Evolutionary conservation across 1,284 basidiomycete genomes (phyloP).

Genomic region (Kwoniella shivajii): DNA sequence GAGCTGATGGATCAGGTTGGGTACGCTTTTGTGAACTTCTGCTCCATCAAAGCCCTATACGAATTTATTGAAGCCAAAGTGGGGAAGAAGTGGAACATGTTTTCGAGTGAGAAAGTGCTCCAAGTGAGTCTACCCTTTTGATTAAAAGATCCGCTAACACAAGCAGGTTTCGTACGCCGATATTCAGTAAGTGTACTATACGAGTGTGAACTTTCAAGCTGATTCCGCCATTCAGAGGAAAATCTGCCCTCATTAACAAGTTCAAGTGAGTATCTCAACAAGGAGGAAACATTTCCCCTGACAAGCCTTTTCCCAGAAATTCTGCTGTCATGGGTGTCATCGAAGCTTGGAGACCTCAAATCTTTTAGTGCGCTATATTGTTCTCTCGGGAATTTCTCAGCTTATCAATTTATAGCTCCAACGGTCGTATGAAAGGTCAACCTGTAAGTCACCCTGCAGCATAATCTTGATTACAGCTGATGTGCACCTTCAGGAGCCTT

Average conservation of each 20-base stretch:
- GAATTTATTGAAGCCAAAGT: constrained; percentile 43
- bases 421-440: constrained; percentile 39
- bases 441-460: constrained; percentile 25
- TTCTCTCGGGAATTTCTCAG: neutral
- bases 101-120: constrained; percentile 53
- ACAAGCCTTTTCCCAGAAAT: constrained; percentile 33
- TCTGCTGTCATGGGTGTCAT: constrained; percentile 50
- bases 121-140: constrained; percentile 34
- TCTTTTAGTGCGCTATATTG: constrained; percentile 43
- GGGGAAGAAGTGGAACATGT: constrained; percentile 53
- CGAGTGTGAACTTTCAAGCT: too few relatives aligned
- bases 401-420: constrained; percentile 30
- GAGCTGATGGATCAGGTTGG: constrained; percentile 35
- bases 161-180: constrained; percentile 51
- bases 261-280: constrained; percentile 39
- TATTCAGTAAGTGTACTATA: constrained; percentile 41
- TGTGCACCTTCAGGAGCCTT: constrained; percentile 29
- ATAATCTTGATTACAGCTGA: neutral
- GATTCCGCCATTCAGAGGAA: constrained; percentile 35
- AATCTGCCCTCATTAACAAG: constrained; percentile 50
- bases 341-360: constrained; percentile 51
- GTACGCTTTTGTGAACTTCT: constrained; percentile 54
- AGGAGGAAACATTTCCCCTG: neutral
- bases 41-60: constrained; percentile 38
- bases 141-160: neutral